phyloP scores from a whole-genome alignment of 164 flowering plant genomes.

The Kingdonia uniflora region DNA sequence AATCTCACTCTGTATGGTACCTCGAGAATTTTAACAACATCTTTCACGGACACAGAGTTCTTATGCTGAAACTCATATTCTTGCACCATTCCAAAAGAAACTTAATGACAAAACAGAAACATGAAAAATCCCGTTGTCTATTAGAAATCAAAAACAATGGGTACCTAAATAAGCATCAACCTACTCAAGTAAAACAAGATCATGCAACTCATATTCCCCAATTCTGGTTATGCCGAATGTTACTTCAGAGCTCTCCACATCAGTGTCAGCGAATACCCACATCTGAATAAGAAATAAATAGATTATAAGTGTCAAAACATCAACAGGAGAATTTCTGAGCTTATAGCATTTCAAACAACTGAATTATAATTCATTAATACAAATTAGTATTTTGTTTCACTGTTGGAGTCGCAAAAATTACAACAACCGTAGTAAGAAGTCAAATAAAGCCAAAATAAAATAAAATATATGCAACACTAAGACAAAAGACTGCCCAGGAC shows the following conservation, averaged over 20 bases:
- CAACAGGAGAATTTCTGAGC: too few relatives aligned
- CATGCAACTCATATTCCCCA: constrained; percentile 95
- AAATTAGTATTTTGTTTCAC: too few relatives aligned
- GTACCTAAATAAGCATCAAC: constrained; percentile 12
- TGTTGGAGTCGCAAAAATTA: neutral
- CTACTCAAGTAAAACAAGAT: constrained; percentile 91
- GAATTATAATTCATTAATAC: too few relatives aligned
- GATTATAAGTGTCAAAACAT: too few relatives aligned
- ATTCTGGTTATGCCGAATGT: constrained; percentile 61
- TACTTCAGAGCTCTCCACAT: constrained; percentile 94
- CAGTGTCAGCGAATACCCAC: constrained; percentile 90
- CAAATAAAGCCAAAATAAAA: neutral
- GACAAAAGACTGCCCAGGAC: too few relatives aligned
- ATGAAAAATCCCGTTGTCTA: neutral
- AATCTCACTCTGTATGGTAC: constrained; percentile 75
- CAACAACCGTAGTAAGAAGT: neutral
- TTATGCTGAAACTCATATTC: constrained; percentile 57
- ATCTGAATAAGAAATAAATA: constrained; percentile 58
- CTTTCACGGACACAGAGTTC: constrained; percentile 66
- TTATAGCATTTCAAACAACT: too few relatives aligned
- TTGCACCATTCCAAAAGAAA: constrained; percentile 32
- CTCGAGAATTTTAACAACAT: constrained; percentile 75
- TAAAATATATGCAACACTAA: too few relatives aligned
- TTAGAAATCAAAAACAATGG: neutral
- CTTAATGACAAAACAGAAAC: neutral